Conservation (phyloP, 73 alveolate species). For the Paramecium bursaria region DNA sequence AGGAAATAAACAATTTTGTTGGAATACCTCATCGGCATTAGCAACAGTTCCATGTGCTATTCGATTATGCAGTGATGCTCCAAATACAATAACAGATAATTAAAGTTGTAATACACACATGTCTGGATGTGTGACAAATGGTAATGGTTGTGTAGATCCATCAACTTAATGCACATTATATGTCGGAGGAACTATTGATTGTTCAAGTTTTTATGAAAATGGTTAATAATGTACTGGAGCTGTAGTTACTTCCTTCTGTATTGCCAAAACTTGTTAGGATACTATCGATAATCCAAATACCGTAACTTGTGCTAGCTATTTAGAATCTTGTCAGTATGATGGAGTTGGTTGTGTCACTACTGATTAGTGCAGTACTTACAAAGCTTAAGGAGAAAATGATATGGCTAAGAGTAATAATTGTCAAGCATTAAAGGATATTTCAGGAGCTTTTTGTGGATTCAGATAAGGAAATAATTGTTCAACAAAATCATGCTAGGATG, state of each 20-base stretch:
- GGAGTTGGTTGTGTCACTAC: conserved; percentile 37
- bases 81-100: too few species aligned
- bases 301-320: background rate
- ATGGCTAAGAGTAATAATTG: background rate
- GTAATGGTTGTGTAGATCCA: background rate
- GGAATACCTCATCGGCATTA: background rate
- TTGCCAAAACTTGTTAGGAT: too few species aligned
- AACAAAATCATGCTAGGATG: background rate
- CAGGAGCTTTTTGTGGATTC: background rate
- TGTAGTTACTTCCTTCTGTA: too few species aligned
- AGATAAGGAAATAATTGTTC: background rate
- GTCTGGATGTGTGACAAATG: background rate
- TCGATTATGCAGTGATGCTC: background rate
- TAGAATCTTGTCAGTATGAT: conserved; percentile 18
- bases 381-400: background rate
- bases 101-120: too few species aligned
- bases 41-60: background rate
- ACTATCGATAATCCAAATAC: background rate
- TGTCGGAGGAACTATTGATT: conserved; percentile 18
- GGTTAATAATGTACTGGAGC: too few species aligned
- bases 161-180: background rate
- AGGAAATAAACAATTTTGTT: too few species aligned
- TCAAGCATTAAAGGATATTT: background rate
- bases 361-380: background rate
- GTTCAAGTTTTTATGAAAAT: conserved; percentile 16